phyloP scores from a whole-genome alignment of 768 basidiomycete species.

The Pleurotus tuber-regium region DNA sequence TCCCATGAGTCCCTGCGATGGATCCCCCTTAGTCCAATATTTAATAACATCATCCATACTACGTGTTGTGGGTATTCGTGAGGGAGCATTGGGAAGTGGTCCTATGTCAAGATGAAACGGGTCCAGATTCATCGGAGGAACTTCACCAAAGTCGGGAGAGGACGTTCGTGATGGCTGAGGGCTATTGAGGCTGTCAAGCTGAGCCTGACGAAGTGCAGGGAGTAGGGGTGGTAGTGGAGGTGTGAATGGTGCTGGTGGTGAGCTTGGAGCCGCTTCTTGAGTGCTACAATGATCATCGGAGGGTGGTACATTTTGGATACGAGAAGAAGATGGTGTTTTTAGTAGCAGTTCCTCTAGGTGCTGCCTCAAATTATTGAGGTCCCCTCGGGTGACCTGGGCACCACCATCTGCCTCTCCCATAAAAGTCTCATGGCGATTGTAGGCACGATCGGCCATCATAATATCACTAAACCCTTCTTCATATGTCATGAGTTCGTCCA shows the following conservation, averaged over 20 bases:
- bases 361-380: too few species aligned
- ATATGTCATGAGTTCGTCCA: slow-evolving; percentile 25
- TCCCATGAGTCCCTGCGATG: not conserved
- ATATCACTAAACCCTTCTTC: slow-evolving; percentile 23
- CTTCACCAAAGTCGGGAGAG: too few species aligned
- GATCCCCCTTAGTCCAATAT: not conserved
- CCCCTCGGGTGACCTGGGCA: too few species aligned
- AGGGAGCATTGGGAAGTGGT: too few species aligned
- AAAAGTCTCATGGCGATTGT: slow-evolving; percentile 19
- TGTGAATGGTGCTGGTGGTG: not conserved
- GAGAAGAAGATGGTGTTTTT: not conserved
- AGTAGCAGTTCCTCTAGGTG: not conserved
- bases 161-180: too few species aligned
- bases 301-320: not conserved
- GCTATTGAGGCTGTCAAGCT: too few species aligned
- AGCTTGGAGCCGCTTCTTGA: not conserved
- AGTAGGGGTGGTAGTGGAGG: not conserved
- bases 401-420: too few species aligned
- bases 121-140: too few species aligned
- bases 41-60: slow-evolving; percentile 1
- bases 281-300: not conserved
- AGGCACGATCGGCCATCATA: slow-evolving; percentile 17
- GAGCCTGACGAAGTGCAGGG: not conserved
- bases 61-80: too few species aligned
- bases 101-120: too few species aligned